Base-by-base conservation (phyloP, 495 filamentous ascomycete genomes). In the Cudoniella acicularis region DNA sequence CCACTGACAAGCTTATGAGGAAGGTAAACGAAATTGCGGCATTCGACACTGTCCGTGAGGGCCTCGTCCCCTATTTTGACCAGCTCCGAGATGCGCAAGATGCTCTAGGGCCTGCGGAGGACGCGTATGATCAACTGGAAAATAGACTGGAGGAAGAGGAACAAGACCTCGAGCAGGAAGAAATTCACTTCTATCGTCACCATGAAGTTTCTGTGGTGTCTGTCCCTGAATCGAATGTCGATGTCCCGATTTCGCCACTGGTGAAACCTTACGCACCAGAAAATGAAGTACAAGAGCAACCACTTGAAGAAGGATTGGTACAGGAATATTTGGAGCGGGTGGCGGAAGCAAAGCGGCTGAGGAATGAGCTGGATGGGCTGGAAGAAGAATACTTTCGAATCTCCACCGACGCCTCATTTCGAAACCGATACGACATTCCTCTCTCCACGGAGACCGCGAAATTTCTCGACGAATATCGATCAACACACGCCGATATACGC, bases 161-260 rank as follows among this genome's bases (percentile, higher is more conserved):
- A 51, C 1, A 56, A n/a, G 54, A 61, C 1, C 50, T 66, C 1
- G 60, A 66, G 21, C n/a, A 60, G 20, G 60, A 66, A 49, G 64
- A 66, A 30, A 20, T 45, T 25, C 54, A 55, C 24, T 66, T 66
- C 56, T 66, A 63, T 41, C 40, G 49, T 1, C n/a, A 49, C 21
- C 47, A 55, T 21, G 46, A 59, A 3, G 49, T 65, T 13, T 0
- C 40, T n/a, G 1, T 42, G 6, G 11, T 8, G 2, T n/a, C 10
- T 20, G 13, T 57, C 1, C 49, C 48, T 10, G 46, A 59, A 20
- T 43, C 52, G 13, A 55, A 52, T 30, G 26, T 63, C 2, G 54
- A 66, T 23, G 54, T 45, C 8, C n/a, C 1, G 27, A 23, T 61
- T 0, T 58, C 64, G 0, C 63, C 60, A 13, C 56, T 53, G 21